These are phyloP conservation scores for Botrytis pseudocinerea DNA, from an alignment of 2,329 filamentous ascomycete species.

Conservation along the genomic window DNA sequence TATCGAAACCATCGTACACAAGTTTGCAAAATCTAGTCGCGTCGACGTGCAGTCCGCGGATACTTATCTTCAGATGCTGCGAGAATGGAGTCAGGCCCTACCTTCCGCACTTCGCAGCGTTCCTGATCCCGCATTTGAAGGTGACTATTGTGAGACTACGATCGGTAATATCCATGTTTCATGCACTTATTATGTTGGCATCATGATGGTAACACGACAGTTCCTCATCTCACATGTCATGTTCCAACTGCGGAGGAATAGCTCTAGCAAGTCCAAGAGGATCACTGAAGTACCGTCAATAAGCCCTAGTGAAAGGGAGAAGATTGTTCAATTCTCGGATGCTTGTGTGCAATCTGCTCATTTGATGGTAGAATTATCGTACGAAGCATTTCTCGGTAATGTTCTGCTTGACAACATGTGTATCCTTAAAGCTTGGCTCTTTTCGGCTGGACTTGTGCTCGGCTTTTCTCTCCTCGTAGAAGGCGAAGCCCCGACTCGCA, in stretches of 20 bases:
- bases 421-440: conserved; percentile 12
- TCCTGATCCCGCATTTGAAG: neutral
- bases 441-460: conserved; percentile 12
- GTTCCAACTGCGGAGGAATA: conserved; percentile 8
- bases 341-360: conserved; percentile 14
- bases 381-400: neutral
- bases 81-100: conserved; percentile 17
- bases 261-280: neutral
- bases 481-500: neutral
- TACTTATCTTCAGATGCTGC: conserved; percentile 10
- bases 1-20: conserved; percentile 5
- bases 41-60: conserved; percentile 8
- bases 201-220: conserved; percentile 17
- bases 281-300: neutral
- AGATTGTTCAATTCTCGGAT: neutral
- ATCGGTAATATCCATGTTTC: conserved; percentile 17
- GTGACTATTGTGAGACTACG: neutral
- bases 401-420: conserved; percentile 12
- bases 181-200: conserved; percentile 8
- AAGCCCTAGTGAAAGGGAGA: neutral
- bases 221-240: conserved; percentile 13
- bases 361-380: conserved; percentile 5
- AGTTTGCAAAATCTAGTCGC: conserved; percentile 2
- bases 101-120: conserved; percentile 10
- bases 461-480: conserved; percentile 14